These are phyloP conservation scores for Fusarium sp. DNA, from an alignment of 2,329 filamentous ascomycete genomes.

Conservation along the genomic window DNA sequence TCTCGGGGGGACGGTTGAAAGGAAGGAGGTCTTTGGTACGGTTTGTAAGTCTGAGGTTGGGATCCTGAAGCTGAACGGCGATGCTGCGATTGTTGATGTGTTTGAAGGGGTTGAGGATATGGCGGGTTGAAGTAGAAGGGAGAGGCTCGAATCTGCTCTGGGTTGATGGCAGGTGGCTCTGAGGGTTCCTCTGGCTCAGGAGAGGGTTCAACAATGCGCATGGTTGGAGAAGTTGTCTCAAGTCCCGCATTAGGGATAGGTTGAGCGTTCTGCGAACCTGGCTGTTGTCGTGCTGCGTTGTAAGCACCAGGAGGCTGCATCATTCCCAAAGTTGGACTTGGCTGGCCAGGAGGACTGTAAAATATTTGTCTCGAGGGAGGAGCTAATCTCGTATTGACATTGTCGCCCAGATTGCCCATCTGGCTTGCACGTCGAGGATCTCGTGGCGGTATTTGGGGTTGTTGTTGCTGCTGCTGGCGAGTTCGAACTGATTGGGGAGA, in stretches of 20 bases:
- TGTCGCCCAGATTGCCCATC: conserved; percentile 6
- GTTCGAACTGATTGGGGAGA: conserved; percentile 53
- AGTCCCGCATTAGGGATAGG: conserved; percentile 38
- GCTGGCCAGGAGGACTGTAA: conserved; percentile 53
- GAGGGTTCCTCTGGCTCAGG: conserved; percentile 47
- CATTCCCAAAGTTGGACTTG: conserved; percentile 57
- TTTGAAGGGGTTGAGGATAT: conserved; percentile 41
- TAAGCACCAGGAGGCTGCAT: conserved; percentile 38
- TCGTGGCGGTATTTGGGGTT: conserved; percentile 46
- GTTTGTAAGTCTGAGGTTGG: conserved; percentile 25
- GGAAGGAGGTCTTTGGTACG: conserved; percentile 32
- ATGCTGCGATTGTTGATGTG: conserved; percentile 28
- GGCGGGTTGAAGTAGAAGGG: conserved; percentile 42
- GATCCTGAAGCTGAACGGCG: conserved; percentile 26
- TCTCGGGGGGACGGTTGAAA: conserved; percentile 32
- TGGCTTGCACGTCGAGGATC: conserved; percentile 40
- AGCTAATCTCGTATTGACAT: conserved; percentile 37
- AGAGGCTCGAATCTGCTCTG: conserved; percentile 25
- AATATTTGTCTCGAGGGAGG: conserved; percentile 50
- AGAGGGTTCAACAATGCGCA: conserved; percentile 53
- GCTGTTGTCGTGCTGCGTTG: conserved; percentile 5
- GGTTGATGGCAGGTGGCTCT: conserved; percentile 4
- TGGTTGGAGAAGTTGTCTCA: conserved; percentile 49
- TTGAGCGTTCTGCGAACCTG: conserved; percentile 13
- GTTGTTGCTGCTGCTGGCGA: conserved; percentile 42